Base-by-base conservation (phyloP, 208 protist genomes). In the Trypanosoma conorhini region DNA sequence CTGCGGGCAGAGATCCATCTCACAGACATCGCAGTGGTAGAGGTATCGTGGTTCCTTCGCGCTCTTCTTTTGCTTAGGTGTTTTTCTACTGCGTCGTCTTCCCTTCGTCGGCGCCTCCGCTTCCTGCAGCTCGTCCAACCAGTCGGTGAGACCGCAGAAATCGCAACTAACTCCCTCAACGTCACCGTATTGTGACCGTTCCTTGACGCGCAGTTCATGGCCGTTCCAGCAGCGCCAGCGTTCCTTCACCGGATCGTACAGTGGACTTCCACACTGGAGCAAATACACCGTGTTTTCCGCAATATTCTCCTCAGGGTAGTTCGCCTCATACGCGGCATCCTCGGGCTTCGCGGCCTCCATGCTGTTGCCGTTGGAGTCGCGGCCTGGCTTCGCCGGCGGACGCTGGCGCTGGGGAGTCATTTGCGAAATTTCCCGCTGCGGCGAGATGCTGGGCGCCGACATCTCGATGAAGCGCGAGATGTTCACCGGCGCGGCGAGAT, bases 91-190 rank as follows among this genome's bases (percentile, higher is more conserved):
- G 28, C 67, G n/a, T 22, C 62, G 21, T 52, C 38, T 80, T 54
- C 35, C 19, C 44, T 26, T 54, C 28, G 40, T 15, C 62, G 31
- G 13, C 13, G 67, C 28, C 13, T 58, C 13, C 26, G 33, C 28
- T 24, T 59, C 63, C 8, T 54, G 17, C 22, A 30, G n/a, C 13
- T 57, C 56, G 7, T 78, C 75, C 8, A 82, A 56, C 88, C 91
- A 96, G 52, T 88, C 70, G 0, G 88, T 91, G 67, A 81, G 66
- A 17, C 91, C 91, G 55, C 91, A 96, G 57, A 96, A 96, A 57
- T 96, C 91, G 60, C 91, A 96, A 74, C 82, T 91, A 51, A 96
- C 77, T 33, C 88, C 91, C 30, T 92, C 91, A 28, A 87, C 74
- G 26, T 38, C 55, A 21, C 70, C 78, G 69, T 96, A 94, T 56